phyloP scores from a whole-genome alignment of 768 basidiomycete genomes.

The Tulasnella sp. region DNA sequence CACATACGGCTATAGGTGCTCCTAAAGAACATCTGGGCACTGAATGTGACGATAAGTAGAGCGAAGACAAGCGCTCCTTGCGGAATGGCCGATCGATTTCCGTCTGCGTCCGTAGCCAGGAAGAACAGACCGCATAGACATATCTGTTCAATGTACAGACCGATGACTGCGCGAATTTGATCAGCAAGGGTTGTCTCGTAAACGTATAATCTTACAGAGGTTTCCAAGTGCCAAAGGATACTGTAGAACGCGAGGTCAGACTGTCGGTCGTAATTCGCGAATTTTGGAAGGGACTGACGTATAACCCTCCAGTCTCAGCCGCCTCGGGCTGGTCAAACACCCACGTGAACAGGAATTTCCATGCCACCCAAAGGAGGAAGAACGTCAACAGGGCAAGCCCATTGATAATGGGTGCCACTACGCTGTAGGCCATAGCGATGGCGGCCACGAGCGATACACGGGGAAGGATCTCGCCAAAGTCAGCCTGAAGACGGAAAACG shows the following conservation, averaged over 20 bases:
- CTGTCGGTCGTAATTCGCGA: slow-evolving; percentile 22
- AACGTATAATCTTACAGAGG: slow-evolving; percentile 23
- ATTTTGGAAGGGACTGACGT: slow-evolving; percentile 18
- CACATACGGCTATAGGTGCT: slow-evolving; percentile 35
- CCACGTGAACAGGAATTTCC: slow-evolving; percentile 44
- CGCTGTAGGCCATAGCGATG: slow-evolving; percentile 39
- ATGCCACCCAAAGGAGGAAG: slow-evolving; percentile 45
- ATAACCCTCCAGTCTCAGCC: slow-evolving; percentile 32
- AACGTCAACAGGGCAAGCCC: slow-evolving; percentile 50
- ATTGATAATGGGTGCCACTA: slow-evolving; percentile 55
- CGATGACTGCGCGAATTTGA: slow-evolving; percentile 39
- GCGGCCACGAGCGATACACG: slow-evolving; percentile 41
- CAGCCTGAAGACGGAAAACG: slow-evolving; percentile 26
- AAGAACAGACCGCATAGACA: slow-evolving; percentile 58
- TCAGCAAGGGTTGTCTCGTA: neutral
- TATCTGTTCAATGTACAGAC: slow-evolving; percentile 59
- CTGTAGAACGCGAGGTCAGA: slow-evolving; percentile 27
- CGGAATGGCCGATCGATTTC: slow-evolving; percentile 27
- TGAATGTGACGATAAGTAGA: slow-evolving; percentile 42
- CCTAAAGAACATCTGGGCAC: slow-evolving; percentile 31
- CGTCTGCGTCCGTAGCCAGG: slow-evolving; percentile 32
- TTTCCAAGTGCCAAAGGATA: slow-evolving; percentile 35
- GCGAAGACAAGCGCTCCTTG: slow-evolving; percentile 47
- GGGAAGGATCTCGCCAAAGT: slow-evolving; percentile 40
- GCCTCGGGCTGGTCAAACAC: slow-evolving; percentile 43